Base-by-base conservation (phyloP, 805 yeast species). In the Saturnispora saitoi region DNA sequence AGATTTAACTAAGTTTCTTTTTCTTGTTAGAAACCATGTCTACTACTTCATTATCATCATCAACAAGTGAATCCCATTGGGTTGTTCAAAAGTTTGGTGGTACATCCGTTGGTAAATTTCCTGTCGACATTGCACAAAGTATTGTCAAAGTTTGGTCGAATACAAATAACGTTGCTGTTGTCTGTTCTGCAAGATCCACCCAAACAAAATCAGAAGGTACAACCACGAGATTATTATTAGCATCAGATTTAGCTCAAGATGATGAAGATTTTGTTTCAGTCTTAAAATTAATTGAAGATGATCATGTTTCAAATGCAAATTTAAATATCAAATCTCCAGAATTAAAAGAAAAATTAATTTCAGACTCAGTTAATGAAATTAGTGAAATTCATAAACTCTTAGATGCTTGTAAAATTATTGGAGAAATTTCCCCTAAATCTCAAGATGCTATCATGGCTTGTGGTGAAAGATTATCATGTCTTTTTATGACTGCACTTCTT, bases 1-100 rank as follows among this genome's bases (percentile, higher is more conserved):
- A 17, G 10, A 3, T 20, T 12, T 6, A 7, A 34, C 14, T 34
- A n/a, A n/a, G 4, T 8, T 5, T 9, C 15, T 38, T 20, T 4
- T 31, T 29, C 19, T n/a, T 24, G 7, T 11, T 12, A 8, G 30
- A 37, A 19, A 10, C 39, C 36, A 24, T 32, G 45, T 34, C 30
- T 4, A 54, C 55, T 57, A 58, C 60, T 12, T 54, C 59, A 15
- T 53, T 53, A 15, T 60, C 66, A 5, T 52, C 59, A 29, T 42
- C 57, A 11, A 58, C 64, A 4, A 42, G 56, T 5, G 49, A 54
- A 4, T 41, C 58, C 2, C 77, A 77, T 15, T 83, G 91, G 90
- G 65, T 85, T 3, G 85, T 93, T 6, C 99, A 93, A 66, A 93
- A 93, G 67, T 93, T 87, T 60, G 99, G 99, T 43, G 99, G 99